These are phyloP conservation scores for Trypanosoma avium DNA, from an alignment of 208 protist species.

Conservation along the genomic window DNA sequence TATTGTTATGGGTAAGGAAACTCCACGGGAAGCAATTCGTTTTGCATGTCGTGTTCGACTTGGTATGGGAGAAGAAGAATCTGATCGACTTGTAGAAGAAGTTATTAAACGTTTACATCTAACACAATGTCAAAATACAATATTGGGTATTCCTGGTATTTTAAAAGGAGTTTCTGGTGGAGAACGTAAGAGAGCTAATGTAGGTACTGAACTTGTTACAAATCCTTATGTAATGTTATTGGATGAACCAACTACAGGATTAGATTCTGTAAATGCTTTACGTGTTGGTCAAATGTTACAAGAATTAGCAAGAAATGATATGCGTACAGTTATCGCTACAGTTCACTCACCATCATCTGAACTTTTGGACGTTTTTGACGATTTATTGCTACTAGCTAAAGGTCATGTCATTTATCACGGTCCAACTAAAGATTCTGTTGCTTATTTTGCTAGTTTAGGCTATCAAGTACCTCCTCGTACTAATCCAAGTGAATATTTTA, in stretches of 20 bases:
- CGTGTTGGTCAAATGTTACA: slow-evolving; percentile 77
- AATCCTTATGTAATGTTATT: slow-evolving; percentile 88
- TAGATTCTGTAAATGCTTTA: slow-evolving; percentile 84
- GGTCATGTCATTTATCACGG: slow-evolving; percentile 86
- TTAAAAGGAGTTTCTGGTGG: slow-evolving; percentile 86
- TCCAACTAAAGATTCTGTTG: slow-evolving; percentile 46
- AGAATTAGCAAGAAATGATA: slow-evolving; percentile 69
- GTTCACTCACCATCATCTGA: slow-evolving; percentile 91
- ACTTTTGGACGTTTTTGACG: slow-evolving; percentile 84
- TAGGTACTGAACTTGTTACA: slow-evolving; percentile 87
- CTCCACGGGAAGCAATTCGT: slow-evolving; percentile 81
- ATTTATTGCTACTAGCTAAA: slow-evolving; percentile 78
- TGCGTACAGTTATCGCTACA: slow-evolving; percentile 84
- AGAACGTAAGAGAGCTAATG: slow-evolving; percentile 85
- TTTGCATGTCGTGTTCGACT: slow-evolving; percentile 87
- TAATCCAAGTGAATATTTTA: slow-evolving; percentile 83
- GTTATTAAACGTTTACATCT: slow-evolving; percentile 72
- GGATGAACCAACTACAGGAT: slow-evolving; percentile 89
- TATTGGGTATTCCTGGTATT: slow-evolving; percentile 66
- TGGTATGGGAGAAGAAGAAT: slow-evolving; percentile 51
- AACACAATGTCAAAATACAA: slow-evolving; percentile 67
- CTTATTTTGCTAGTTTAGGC: slow-evolving; percentile 41
- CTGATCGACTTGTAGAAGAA: slow-evolving; percentile 49
- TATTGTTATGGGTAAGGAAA: slow-evolving; percentile 83
- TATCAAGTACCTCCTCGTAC: slow-evolving; percentile 32